Base-by-base conservation (phyloP, 2,329 filamentous ascomycete species). In the Exophiala phaeomuriformis region DNA sequence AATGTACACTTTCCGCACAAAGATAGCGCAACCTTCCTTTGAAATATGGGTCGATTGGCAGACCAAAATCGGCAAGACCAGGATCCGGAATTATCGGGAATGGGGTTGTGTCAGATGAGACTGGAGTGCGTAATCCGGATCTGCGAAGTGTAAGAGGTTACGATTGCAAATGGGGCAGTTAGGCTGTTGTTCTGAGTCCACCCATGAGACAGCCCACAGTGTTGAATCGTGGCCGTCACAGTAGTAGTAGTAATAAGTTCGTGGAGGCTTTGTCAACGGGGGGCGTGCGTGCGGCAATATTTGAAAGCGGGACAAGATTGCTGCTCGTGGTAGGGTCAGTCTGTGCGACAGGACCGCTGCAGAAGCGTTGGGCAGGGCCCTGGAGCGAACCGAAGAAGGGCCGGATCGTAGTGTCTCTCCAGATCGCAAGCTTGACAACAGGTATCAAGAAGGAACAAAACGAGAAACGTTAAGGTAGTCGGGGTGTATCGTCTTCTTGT, bases 251-350 rank as follows among this genome's bases (percentile, higher is more conserved):
- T 19, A 19, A 19, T 19, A 30, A 52, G 47, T 46, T 50, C 37
- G 46, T 30, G 47, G 36, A 10, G 39, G 42, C 33, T 51, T 48
- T 49, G 45, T 40, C 37, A 52, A 51, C 19, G 47, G 40, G 51
- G 53, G 53, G 52, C 55, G 51, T 49, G 50, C 48, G 31, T 49
- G 42, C 50, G 32, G 28, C 52, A 52, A 44, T 48, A 47, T 49
- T 54, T 56, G 55, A 51, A 37, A 43, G 55, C 58, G 51, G 58
- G 58, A 56, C 53, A 56, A 58, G 51, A 56, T 55, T 57, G 55
- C 51, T 52, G 58, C 54, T 57, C 50, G 58, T 43, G 53, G 51
- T 48, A 52, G 51, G 19, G 46, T 32, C 31, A 52, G 49, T 52
- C 45, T 55, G 58, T 60, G 48, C 53, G 47, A 60, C 58, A 52